phyloP scores from a whole-genome alignment of 2,329 filamentous ascomycete species.

The Botrytis squamosa region DNA sequence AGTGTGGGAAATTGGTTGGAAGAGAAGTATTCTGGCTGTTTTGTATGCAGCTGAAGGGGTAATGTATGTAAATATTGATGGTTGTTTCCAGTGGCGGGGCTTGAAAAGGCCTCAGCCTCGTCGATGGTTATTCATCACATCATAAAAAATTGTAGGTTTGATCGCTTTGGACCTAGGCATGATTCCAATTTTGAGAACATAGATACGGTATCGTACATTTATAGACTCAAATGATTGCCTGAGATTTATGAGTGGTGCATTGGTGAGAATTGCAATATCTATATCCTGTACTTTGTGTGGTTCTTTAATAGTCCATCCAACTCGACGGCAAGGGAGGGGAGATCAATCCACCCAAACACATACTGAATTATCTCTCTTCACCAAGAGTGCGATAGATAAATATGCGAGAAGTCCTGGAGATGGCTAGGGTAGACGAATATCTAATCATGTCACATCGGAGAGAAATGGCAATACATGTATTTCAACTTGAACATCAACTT shows the following conservation, averaged over 20 bases:
- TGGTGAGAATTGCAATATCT: background rate
- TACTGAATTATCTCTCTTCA: background rate
- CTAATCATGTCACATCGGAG: background rate
- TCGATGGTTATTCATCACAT: background rate
- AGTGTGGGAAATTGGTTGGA: constrained; percentile 4
- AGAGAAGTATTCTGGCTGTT: constrained; percentile 1
- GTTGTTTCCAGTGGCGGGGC: background rate
- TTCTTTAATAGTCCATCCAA: background rate
- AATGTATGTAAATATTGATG: background rate
- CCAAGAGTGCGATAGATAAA: background rate
- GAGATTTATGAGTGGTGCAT: background rate
- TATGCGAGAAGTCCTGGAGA: background rate
- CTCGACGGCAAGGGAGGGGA: background rate
- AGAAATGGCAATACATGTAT: background rate
- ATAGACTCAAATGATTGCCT: background rate
- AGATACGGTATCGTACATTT: background rate
- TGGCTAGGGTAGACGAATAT: background rate
- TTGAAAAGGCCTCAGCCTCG: constrained; percentile 1
- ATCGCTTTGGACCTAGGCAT: background rate
- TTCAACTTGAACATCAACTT: background rate
- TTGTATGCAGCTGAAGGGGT: constrained; percentile 1
- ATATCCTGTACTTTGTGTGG: background rate
- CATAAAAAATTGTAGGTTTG: background rate
- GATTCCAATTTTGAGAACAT: background rate
- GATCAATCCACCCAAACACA: background rate